phyloP scores from a whole-genome alignment of 257 asterid genomes.

The Schizonepeta tenuifolia region DNA sequence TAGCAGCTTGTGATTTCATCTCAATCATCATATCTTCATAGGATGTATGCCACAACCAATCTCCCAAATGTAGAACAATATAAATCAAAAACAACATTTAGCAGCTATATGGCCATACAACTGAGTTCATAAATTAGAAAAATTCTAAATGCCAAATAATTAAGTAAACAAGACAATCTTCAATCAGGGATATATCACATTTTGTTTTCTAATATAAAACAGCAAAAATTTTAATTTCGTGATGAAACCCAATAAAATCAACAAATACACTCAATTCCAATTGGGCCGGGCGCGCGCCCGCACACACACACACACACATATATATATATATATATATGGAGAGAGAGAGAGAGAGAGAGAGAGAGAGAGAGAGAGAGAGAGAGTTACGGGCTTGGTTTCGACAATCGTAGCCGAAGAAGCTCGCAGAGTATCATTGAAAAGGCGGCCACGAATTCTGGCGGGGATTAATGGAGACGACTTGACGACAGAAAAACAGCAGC shows the following conservation, averaged over 20 bases:
- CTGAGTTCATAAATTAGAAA: neutral
- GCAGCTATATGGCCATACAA: neutral
- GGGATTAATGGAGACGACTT: constrained; percentile 35
- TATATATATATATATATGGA: too few relatives aligned
- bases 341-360: too few relatives aligned
- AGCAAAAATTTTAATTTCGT: neutral
- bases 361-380: constrained; percentile 12
- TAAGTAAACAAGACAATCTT: neutral
- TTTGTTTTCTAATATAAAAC: neutral
- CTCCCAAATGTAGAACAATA: neutral
- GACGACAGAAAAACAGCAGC: constrained; percentile 27
- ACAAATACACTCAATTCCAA: neutral
- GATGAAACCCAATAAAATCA: neutral
- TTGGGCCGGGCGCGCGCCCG: neutral
- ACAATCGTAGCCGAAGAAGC: constrained; percentile 52
- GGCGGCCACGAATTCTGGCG: constrained; percentile 36
- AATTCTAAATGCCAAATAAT: neutral
- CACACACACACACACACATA: neutral
- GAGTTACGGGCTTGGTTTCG: constrained; percentile 50
- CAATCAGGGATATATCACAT: neutral
- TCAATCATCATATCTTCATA: neutral
- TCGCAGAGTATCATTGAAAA: constrained; percentile 29
- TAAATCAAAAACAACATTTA: neutral
- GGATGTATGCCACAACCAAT: constrained; percentile 1
- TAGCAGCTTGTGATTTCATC: neutral